Conservation (phyloP, 2,329 filamentous ascomycete genomes). For the Verticillium nonalfalfae region DNA sequence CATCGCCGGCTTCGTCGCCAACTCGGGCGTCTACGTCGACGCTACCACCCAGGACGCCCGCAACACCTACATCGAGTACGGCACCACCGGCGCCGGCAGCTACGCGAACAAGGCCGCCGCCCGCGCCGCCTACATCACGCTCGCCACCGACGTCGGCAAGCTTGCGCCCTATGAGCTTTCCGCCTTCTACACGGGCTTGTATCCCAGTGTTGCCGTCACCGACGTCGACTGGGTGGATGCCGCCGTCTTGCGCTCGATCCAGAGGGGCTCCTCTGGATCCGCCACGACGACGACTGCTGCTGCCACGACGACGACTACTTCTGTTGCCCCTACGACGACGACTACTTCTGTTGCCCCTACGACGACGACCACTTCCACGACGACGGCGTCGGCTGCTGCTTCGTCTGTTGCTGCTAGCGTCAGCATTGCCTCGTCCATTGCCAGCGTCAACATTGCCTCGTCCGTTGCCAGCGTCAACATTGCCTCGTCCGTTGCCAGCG, state of each 20-base stretch:
- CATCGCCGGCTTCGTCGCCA: constrained; percentile 28
- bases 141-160: constrained; percentile 21
- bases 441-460: too few relatives aligned
- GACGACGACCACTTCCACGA: too few relatives aligned
- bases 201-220: constrained; percentile 22
- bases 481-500: too few relatives aligned
- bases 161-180: constrained; percentile 26
- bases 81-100: constrained; percentile 30
- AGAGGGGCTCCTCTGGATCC: background rate
- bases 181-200: constrained; percentile 26
- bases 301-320: background rate
- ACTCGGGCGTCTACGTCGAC: constrained; percentile 23
- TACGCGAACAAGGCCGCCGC: constrained; percentile 26
- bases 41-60: constrained; percentile 20
- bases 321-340: background rate
- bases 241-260: constrained; percentile 14
- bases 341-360: too few relatives aligned
- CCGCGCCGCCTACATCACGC: constrained; percentile 24
- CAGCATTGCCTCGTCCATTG: too few relatives aligned
- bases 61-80: constrained; percentile 33
- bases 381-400: too few relatives aligned
- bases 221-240: constrained; percentile 29
- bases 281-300: background rate
- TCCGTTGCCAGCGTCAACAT: too few relatives aligned
- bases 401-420: too few relatives aligned